phyloP scores from a whole-genome alignment of 495 filamentous ascomycete species.

The Eremomyces bilateralis region DNA sequence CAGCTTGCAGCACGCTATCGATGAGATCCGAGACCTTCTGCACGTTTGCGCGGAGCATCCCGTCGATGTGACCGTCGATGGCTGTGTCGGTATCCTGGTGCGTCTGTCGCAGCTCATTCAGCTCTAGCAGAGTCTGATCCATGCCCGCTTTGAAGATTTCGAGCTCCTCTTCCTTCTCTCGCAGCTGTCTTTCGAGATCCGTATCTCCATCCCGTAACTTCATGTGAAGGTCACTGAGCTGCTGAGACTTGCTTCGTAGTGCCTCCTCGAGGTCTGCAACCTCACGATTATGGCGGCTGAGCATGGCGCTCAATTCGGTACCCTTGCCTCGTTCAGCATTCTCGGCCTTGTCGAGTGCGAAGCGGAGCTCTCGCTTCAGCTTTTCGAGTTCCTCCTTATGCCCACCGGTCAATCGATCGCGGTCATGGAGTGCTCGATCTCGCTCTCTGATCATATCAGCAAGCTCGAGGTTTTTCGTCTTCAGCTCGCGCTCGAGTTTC shows the following conservation, averaged over 20 bases:
- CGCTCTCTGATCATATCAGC: conserved; percentile 97
- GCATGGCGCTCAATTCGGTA: conserved; percentile 78
- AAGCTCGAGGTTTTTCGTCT: conserved; percentile 94
- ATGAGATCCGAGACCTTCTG: conserved; percentile 94
- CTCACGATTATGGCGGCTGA: conserved; percentile 89
- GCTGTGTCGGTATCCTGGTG: conserved; percentile 61
- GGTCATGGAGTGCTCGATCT: conserved; percentile 83
- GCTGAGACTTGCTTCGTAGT: conserved; percentile 67
- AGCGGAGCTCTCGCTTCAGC: conserved; percentile 83
- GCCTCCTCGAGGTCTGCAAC: conserved; percentile 91
- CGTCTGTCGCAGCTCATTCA: conserved; percentile 50
- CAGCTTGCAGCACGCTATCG: conserved; percentile 84
- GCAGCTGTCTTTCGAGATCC: conserved; percentile 62
- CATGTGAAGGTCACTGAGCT: conserved; percentile 61
- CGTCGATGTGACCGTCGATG: conserved; percentile 78
- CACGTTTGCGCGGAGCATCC: conserved; percentile 60
- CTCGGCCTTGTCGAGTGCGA: conserved; percentile 80
- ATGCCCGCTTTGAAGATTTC: conserved; percentile 92
- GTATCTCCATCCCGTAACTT: conserved; percentile 61
- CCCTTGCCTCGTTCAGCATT: conserved; percentile 85
- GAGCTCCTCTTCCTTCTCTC: conserved; percentile 90
- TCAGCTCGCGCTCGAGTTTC: conserved; percentile 88
- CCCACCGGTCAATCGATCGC: conserved; percentile 60
- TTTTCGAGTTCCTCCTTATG: conserved; percentile 92
- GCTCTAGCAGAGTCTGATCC: conserved; percentile 80